Evolutionary conservation across 176 grass and related monocot genomes (phyloP), one percentile per base, ranked within the genome.

Genomic region (Zoysia pacifica): DNA sequence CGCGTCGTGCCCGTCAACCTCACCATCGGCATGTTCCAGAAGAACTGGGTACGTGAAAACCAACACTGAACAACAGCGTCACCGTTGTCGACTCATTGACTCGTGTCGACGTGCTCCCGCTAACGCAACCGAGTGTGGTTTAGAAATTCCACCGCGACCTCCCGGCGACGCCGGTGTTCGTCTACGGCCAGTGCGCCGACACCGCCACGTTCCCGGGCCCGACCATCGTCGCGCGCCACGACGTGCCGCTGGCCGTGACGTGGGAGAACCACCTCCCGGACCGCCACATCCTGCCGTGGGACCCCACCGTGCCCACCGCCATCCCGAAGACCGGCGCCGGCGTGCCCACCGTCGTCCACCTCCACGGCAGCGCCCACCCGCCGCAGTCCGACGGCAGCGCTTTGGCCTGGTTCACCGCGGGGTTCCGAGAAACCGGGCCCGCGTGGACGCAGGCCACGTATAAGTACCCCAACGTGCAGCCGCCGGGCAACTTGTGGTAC

Each of bases 121-220:
- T 11, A 5, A 16, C 49, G 11, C 13, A 54, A 54, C 53, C 11
- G 50, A 0, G 13, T 52, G 11, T 52, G 11, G 15, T 15, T 48
- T 54, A 96, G 93, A 92, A 96, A 86, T 96, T 96, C 62, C 93
- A 96, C 51, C 90, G 93, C 1, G 90, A 96, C 65, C 64, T 96
- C 46, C 93, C 90, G 46, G 75, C 82, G 39, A 81, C 87, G 48
- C 70, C 90, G 10, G 84, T 96, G 60, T 96, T 96, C 84, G 93
- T 84, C 7, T 96, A 83, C 52, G 87, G 90, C 3, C 75, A 72
- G 1, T 52, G 72, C 47, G 48, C 39, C 5, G 51, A 52, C 28
- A 77, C 48, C 13, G 93, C 93, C 16, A 96, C 85, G 0, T 96
- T 92, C 75, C 93, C 90, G 0, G 93, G 90, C 1, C 93, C 90